Evolutionary conservation across 768 basidiomycete genomes (phyloP).

Genomic region (Suillus alpinus): DNA sequence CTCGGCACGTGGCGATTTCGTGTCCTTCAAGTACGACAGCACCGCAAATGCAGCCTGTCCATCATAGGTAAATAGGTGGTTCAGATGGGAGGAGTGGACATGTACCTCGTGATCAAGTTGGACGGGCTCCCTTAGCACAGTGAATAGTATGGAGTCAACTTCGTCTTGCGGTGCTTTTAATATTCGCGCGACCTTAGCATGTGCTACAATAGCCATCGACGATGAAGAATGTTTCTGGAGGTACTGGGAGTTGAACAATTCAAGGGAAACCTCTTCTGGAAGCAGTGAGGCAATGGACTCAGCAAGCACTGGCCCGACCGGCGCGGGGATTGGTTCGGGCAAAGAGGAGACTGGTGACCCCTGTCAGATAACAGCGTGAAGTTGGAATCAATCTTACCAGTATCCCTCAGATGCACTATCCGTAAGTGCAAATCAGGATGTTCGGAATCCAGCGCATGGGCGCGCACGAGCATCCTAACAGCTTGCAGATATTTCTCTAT

Average conservation of each 20-base stretch:
- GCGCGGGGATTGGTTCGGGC: conserved; percentile 40
- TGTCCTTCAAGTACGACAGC: conserved; percentile 44
- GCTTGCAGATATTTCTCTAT: conserved; percentile 84
- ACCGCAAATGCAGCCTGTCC: conserved; percentile 51
- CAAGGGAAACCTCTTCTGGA: conserved; percentile 54
- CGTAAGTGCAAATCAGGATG: conserved; percentile 72
- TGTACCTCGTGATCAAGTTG: conserved; percentile 48
- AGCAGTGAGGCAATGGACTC: conserved; percentile 49
- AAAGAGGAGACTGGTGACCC: conserved; percentile 41
- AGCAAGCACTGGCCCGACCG: conserved; percentile 49
- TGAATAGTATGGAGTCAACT: conserved; percentile 58
- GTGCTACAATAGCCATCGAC: conserved; percentile 55
- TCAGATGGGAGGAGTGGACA: not conserved
- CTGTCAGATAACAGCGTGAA: conserved; percentile 3
- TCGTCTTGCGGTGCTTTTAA: conserved; percentile 53
- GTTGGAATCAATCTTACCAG: conserved; percentile 37
- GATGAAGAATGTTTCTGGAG: conserved; percentile 59
- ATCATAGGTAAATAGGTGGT: not conserved
- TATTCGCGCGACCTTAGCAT: conserved; percentile 51
- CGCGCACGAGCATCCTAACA: conserved; percentile 58
- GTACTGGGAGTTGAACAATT: conserved; percentile 72
- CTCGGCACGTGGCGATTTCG: conserved; percentile 51
- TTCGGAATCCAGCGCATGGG: conserved; percentile 48
- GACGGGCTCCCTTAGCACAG: conserved; percentile 41
- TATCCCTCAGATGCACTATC: conserved; percentile 58